Base-by-base conservation (phyloP, 1,284 basidiomycete species). In the Agroathelia rolfsii region DNA sequence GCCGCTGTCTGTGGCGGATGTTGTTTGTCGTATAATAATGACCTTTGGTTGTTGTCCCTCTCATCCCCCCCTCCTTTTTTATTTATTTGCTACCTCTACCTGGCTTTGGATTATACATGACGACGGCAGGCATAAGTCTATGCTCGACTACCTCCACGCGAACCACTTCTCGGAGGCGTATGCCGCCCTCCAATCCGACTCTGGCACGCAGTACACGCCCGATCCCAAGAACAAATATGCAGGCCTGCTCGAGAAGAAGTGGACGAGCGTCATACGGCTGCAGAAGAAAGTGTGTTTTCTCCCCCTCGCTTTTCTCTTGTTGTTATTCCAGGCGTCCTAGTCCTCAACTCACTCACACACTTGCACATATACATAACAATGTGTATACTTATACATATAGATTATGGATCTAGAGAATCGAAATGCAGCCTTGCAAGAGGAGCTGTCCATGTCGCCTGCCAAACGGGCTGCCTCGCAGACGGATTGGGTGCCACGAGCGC, bases 181-280 rank as follows among this genome's bases (percentile, higher is more conserved):
- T 46, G 66, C 74, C 10, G 72, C 77, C 2, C 60, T 89, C 34
- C 72, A 72, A 47, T 47, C 56, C 16, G 83, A 88, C 43, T 50
- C 63, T 15, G 56, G 59, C 16, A 52, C 66, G 23, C 78, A 80
- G 37, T 88, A 88, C 51, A 66, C 69, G 6, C 77, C 78, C 12
- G 84, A 92, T 62, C 75, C 86, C 11, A 87, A 83, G 49, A 76
- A 82, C 30, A 84, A 84, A 49, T 85, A 78, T 50, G 75, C 77
- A 2, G 88, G 87, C 0, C 61, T 94, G 38, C 59, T 94, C 39
- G 89, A 89, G 62, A 93, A 92, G 75, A 94, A 94, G 56, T 94
- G 89, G 89, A 92, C 87, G 16, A 84, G 81, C 49, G 86, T 93
- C 14, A 90, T 94, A 40, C 69, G 89, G 40, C 55, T 94, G 48